Evolutionary conservation across 768 basidiomycete species (phyloP), one percentile per base, ranked within the genome.

Genomic region (Leccinum obscurum): DNA sequence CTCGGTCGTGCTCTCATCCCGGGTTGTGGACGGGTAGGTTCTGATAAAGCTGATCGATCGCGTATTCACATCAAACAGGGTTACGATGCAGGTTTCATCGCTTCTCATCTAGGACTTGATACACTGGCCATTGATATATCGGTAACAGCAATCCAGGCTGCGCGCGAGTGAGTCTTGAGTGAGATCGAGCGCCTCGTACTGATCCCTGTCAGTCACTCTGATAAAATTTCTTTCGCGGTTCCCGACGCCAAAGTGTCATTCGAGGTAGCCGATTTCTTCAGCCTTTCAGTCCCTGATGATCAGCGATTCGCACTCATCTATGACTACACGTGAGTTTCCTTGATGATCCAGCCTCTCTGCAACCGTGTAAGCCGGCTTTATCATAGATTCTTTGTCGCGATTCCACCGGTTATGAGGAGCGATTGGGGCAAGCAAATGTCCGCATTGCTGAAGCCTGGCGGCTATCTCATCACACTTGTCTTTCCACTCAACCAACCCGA

Each of bases 341-440:
- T n/a, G n/a, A 44, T n/a, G n/a, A 44, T 20, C 6, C 0, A 54
- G 8, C 28, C 41, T 52, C 17, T 30, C 20, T 30, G 11, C 22
- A 6, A 34, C 14, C 20, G 8, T 39, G 5, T 22, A 14, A 37
- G 52, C 46, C 20, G n/a, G 17, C 17, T 52, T 28, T 44, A 11
- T 6, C 17, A 41, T 37, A 70, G 66, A 20, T 60, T 90, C 75
- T 90, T 92, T 70, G 86, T 86, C 48, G 89, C 90, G 2, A 83
- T 92, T 22, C 84, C 83, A 0, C 88, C 86, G 0, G 59, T 72
- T 3, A 75, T 70, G 39, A 80, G 89, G 11, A 49, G 63, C 3
- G 78, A 78, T 17, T 90, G 88, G 88, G 89, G 81, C 1, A 63
- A 66, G 14, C 78, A 86, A 64, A 86, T 90, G 73, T 72, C 76